Conservation (phyloP, 176 grass and related monocot species). For the Aechmea fasciata region DNA sequence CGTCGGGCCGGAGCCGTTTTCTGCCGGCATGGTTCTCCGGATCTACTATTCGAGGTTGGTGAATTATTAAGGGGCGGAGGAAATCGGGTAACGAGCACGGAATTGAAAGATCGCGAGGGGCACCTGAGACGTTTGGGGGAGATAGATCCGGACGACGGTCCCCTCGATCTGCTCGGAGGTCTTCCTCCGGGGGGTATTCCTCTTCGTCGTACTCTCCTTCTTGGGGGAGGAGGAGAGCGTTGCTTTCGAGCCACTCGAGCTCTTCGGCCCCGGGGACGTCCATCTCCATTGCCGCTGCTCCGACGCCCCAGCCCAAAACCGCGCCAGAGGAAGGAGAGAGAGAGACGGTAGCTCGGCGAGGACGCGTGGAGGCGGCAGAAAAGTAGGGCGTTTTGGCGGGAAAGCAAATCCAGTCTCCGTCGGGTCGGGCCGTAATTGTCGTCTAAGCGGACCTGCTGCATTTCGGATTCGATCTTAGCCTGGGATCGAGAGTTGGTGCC, state of each 20-base stretch:
- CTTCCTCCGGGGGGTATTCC: conserved; percentile 5
- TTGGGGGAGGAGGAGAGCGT: conserved; percentile 33
- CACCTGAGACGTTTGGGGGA: background rate
- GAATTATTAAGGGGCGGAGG: background rate
- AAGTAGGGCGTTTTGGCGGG: background rate
- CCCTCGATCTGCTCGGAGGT: conserved; percentile 11
- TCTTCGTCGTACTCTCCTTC: conserved; percentile 26
- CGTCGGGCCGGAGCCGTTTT: conserved; percentile 14
- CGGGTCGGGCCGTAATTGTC: no score
- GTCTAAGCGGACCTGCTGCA: no score
- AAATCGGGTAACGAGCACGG: background rate
- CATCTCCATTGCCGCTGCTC: conserved; percentile 29
- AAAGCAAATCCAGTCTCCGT: background rate
- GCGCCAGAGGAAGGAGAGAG: background rate
- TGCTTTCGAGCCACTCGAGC: conserved; percentile 79
- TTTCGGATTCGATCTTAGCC: no score
- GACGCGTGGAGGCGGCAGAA: background rate
- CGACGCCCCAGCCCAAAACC: no score
- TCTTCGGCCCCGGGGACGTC: conserved; percentile 71
- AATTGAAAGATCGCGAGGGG: background rate
- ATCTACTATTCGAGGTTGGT: background rate
- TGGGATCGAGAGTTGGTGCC: no score
- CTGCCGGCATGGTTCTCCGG: background rate
- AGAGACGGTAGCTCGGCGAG: background rate
- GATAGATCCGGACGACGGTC: background rate